These are phyloP conservation scores for Balamuthia mandrillaris DNA, from an alignment of 208 protist species.

Conservation along the genomic window DNA sequence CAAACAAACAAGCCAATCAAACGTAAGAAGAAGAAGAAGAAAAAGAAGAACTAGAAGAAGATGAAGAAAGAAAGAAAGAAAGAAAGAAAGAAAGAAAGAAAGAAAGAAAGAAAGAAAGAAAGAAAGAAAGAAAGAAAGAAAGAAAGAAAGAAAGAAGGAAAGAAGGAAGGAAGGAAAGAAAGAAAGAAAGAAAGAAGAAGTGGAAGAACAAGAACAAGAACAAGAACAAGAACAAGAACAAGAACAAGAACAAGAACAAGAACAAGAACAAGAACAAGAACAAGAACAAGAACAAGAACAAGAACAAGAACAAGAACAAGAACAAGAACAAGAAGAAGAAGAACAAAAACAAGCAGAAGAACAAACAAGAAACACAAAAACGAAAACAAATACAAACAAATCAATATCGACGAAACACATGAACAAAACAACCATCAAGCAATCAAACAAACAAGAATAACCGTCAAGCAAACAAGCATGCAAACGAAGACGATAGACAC, in stretches of 20 bases:
- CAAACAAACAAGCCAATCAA: neutral
- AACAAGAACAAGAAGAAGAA: too few relatives aligned
- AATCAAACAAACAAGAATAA: too few relatives aligned
- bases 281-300: neutral
- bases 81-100: neutral
- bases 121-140: neutral
- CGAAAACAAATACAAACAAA: too few relatives aligned
- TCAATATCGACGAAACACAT: too few relatives aligned
- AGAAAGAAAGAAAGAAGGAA: neutral
- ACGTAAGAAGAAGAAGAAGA: neutral
- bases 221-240: neutral
- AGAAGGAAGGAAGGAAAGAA: neutral
- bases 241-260: neutral
- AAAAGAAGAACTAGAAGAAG: neutral
- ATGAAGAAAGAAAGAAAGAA: neutral
- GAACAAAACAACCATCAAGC: too few relatives aligned
- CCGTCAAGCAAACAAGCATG: too few relatives aligned
- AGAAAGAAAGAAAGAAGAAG: neutral
- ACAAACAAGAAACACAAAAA: too few relatives aligned
- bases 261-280: neutral
- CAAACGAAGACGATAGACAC: too few relatives aligned
- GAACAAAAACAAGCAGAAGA: too few relatives aligned
- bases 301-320: neutral
- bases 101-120: neutral
- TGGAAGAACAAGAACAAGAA: neutral